These are phyloP conservation scores for Botryotinia convoluta DNA, from an alignment of 2,329 filamentous ascomycete genomes.

Conservation along the genomic window DNA sequence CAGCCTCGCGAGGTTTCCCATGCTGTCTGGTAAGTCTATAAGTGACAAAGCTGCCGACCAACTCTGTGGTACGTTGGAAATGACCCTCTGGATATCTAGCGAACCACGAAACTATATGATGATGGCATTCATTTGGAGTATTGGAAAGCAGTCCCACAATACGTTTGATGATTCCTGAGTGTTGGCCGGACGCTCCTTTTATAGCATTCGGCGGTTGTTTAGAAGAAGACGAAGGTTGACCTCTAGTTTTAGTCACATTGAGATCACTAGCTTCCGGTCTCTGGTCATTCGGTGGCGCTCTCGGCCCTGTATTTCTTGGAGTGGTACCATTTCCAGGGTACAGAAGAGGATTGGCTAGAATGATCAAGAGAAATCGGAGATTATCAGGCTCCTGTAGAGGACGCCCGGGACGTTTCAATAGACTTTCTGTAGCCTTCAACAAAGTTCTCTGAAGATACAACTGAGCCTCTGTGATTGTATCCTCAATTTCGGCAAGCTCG, in stretches of 20 bases:
- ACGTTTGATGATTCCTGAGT: constrained; percentile 82
- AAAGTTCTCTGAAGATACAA: constrained; percentile 67
- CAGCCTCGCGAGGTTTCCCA: constrained; percentile 58
- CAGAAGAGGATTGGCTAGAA: constrained; percentile 76
- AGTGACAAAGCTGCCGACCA: constrained; percentile 75
- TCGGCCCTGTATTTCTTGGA: constrained; percentile 14
- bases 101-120: constrained; percentile 75
- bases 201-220: constrained; percentile 19
- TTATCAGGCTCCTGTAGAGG: constrained; percentile 66
- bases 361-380: constrained; percentile 72
- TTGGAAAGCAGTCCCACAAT: constrained; percentile 79
- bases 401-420: constrained; percentile 76
- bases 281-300: constrained; percentile 11
- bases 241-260: constrained; percentile 6
- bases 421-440: constrained; percentile 73
- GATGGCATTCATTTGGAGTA: constrained; percentile 70
- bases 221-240: constrained; percentile 17
- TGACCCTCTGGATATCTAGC: constrained; percentile 64
- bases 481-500: constrained; percentile 47
- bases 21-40: constrained; percentile 73
- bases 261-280: neutral
- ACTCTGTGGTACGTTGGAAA: constrained; percentile 72
- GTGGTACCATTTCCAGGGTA: constrained; percentile 43
- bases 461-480: constrained; percentile 58
- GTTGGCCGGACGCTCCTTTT: constrained; percentile 53